phyloP scores from a whole-genome alignment of 805 yeast genomes.

The Wickerhamiella kazuoi region DNA sequence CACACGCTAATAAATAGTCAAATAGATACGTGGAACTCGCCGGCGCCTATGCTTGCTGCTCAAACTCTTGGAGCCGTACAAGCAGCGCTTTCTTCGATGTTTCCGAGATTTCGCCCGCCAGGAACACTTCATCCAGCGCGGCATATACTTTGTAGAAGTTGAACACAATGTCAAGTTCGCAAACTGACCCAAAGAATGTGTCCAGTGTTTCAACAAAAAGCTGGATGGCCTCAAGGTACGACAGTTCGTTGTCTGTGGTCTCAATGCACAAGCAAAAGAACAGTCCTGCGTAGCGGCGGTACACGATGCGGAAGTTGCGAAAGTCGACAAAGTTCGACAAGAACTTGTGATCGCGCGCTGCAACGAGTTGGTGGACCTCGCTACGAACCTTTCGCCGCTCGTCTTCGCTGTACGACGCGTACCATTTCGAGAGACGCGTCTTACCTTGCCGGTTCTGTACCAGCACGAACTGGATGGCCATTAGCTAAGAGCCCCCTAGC shows the following conservation, averaged over 20 bases:
- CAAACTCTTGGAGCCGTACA: slow-evolving; percentile 46
- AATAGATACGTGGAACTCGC: no score
- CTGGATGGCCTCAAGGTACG: slow-evolving; percentile 69
- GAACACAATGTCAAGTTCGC: slow-evolving; percentile 85
- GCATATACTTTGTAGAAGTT: slow-evolving; percentile 72
- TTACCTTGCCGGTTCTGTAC: slow-evolving; percentile 91
- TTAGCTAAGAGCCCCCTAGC: slow-evolving; percentile 14
- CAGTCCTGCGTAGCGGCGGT: slow-evolving; percentile 80
- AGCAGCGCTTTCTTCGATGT: slow-evolving; percentile 55
- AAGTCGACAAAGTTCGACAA: slow-evolving; percentile 71
- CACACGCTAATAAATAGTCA: no score
- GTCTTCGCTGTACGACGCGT: slow-evolving; percentile 26
- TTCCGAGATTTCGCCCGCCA: slow-evolving; percentile 85
- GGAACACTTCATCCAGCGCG: slow-evolving; percentile 69
- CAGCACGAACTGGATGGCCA: slow-evolving; percentile 67
- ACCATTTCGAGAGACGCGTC: slow-evolving; percentile 74
- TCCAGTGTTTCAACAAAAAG: slow-evolving; percentile 79
- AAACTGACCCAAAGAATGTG: slow-evolving; percentile 71
- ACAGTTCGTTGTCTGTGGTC: slow-evolving; percentile 61
- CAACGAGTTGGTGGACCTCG: slow-evolving; percentile 62
- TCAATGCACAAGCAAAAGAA: slow-evolving; percentile 77
- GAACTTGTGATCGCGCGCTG: slow-evolving; percentile 66
- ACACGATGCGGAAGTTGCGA: slow-evolving; percentile 50
- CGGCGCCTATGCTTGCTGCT: slow-evolving; percentile 23
- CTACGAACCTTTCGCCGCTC: slow-evolving; percentile 33